phyloP scores from a whole-genome alignment of 78 protist genomes.

The Dictyostelium firmibasis region DNA sequence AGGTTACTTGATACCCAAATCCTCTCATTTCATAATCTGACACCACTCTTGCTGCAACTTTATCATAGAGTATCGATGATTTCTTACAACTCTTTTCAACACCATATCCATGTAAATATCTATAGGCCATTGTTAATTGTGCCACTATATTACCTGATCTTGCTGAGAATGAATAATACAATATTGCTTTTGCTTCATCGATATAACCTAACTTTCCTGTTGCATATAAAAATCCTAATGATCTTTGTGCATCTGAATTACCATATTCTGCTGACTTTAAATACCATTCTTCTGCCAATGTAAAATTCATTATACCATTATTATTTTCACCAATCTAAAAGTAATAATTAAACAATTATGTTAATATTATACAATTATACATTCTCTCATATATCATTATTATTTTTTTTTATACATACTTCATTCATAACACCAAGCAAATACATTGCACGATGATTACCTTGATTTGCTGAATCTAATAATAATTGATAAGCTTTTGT shows the following conservation, averaged over 20 bases:
- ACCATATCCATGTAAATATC: conserved; percentile 83
- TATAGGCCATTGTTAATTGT: conserved; percentile 77
- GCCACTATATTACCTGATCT: conserved; percentile 70
- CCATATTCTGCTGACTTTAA: conserved; percentile 41
- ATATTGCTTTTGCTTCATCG: conserved; percentile 45
- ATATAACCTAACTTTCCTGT: conserved; percentile 56
- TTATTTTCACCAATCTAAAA: conserved; percentile 53
- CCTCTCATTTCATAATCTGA: conserved; percentile 29
- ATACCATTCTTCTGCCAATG: conserved; percentile 62
- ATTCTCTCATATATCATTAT: too few species aligned
- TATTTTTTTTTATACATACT: background rate
- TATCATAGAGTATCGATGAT: conserved; percentile 72
- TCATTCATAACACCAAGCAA: conserved; percentile 50
- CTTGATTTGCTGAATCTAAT: conserved; percentile 3
- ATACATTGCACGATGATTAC: conserved; percentile 73
- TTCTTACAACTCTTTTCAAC: conserved; percentile 74
- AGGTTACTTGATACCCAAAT: conserved; percentile 54
- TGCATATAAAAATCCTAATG: conserved; percentile 76
- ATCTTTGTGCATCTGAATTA: conserved; percentile 57
- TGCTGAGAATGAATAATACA: conserved; percentile 84
- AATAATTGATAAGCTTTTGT: background rate
- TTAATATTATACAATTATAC: background rate
- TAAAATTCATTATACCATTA: conserved; percentile 26
- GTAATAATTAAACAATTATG: background rate
- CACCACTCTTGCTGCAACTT: conserved; percentile 62